Conservation (phyloP, 805 yeast species). For the Wickerhamiella bombiphila region DNA sequence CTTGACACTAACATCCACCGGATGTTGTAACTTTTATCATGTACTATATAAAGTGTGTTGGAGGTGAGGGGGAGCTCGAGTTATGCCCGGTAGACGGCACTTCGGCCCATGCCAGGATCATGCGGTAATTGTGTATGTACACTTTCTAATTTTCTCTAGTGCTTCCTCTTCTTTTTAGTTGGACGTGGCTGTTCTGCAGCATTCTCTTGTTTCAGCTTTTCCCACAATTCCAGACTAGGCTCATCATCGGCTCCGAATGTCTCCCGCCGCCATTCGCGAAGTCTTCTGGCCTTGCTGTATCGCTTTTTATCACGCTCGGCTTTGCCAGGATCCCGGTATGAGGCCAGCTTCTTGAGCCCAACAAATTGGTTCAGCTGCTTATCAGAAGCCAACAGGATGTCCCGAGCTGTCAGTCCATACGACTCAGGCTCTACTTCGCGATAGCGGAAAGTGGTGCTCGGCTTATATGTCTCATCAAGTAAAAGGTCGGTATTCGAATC, state of each 20-base stretch:
- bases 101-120: no score
- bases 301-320: constrained; percentile 68
- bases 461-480: constrained; percentile 39
- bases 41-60: not conserved
- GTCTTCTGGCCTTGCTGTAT: constrained; percentile 63
- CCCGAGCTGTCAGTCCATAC: constrained; percentile 73
- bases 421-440: constrained; percentile 92
- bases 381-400: constrained; percentile 83
- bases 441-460: constrained; percentile 52
- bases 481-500: constrained; percentile 54
- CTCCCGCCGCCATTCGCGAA: constrained; percentile 80
- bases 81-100: no score
- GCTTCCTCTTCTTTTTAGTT: constrained; percentile 5
- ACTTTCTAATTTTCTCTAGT: constrained; percentile 2
- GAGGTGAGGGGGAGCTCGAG: no score
- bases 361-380: constrained; percentile 67
- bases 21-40: constrained; percentile 10
- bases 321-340: constrained; percentile 67
- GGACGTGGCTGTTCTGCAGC: constrained; percentile 1
- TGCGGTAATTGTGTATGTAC: constrained; percentile 1
- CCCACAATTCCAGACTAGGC: constrained; percentile 22
- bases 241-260: constrained; percentile 50
- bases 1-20: constrained; percentile 14
- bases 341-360: constrained; percentile 85
- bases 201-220: constrained; percentile 12